These are phyloP conservation scores for Phytopythium cucurbitacearum DNA, from an alignment of 352 stramenopile species.

Conservation along the genomic window DNA sequence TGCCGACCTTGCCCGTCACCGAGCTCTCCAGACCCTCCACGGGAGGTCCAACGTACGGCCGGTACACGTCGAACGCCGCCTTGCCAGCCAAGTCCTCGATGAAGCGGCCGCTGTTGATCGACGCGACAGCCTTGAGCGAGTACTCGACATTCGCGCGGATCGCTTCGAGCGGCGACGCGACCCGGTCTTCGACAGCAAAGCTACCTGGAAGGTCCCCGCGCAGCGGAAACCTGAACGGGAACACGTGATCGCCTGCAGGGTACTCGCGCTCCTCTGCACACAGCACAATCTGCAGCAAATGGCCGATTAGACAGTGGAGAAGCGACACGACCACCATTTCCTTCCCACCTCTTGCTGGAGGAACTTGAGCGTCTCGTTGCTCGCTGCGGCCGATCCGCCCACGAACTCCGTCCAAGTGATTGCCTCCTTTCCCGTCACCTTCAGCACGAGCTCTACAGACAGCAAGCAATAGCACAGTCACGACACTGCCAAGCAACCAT, in stretches of 20 bases:
- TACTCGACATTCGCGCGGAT: constrained; percentile 24
- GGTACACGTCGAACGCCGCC: constrained; percentile 1
- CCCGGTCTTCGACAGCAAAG: constrained; percentile 16
- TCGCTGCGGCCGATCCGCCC: neutral
- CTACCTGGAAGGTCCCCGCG: constrained; percentile 9
- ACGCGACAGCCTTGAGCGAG: constrained; percentile 9
- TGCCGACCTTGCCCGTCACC: constrained; percentile 5
- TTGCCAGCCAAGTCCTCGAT: constrained; percentile 5
- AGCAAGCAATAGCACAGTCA: neutral
- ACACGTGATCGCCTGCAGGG: constrained; percentile 32
- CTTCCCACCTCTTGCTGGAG: constrained; percentile 1
- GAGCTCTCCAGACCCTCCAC: constrained; percentile 6
- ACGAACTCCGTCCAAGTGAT: constrained; percentile 26
- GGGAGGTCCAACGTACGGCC: neutral
- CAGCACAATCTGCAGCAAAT: constrained; percentile 29
- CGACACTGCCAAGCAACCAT: neutral
- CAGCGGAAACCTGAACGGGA: constrained; percentile 18
- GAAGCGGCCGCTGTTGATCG: constrained; percentile 1
- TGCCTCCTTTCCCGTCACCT: constrained; percentile 23
- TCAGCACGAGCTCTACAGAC: constrained; percentile 16
- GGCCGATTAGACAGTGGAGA: neutral
- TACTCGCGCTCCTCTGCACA: constrained; percentile 40
- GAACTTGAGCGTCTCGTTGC: constrained; percentile 8
- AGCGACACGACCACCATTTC: neutral
- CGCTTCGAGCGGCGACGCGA: constrained; percentile 14